Base-by-base conservation (phyloP, 2,329 filamentous ascomycete species). In the Mollisia scopiformis region DNA sequence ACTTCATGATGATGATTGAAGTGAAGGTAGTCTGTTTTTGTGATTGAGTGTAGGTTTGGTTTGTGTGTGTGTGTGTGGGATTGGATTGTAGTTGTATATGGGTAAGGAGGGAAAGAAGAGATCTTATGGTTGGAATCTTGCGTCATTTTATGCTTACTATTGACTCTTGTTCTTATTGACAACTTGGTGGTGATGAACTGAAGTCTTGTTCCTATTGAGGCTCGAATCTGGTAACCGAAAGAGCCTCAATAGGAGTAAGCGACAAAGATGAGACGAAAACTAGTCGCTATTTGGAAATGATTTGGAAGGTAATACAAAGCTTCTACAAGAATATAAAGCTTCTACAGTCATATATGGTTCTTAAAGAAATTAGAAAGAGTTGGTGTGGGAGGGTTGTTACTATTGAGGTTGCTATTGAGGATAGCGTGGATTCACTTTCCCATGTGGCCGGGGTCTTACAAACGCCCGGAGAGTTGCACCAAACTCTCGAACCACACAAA, bases 1-100 rank as follows among this genome's bases (percentile, higher is more conserved):
- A 67, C 75, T 81, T 83, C 82, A 84, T 84, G 43, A 30, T 56
- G 43, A 43, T 43, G 56, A 59, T 77, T 71, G 67, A 51, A 51
- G 56, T 54, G 46, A 35, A 50, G 16, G 52, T 23, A 16, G 49
- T 30, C 30, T 25, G 11, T 46, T 55, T 49, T 46, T 30, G 35
- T 59, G 23, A 61, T 58, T 47, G 58, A 62, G 58, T 51, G 55
- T 62, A 63, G 54, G 59, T 37, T 55, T 56, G 33, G 47, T 23
- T 30, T 41, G 31, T 58, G 41, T 30, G 54, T 41, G 28, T 58
- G 47, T 52, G 43, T 47, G 30, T 41, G 14, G 51, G 39, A 35
- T 35, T 21, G 41, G 14, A 46, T 54, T 30, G 47, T 30, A 30
- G 31, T 52, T 47, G 27, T 58, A 35, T 57, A 41, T 47, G 37